Base-by-base conservation (phyloP, 257 asterid genomes). In the Coffea eugenioides region DNA sequence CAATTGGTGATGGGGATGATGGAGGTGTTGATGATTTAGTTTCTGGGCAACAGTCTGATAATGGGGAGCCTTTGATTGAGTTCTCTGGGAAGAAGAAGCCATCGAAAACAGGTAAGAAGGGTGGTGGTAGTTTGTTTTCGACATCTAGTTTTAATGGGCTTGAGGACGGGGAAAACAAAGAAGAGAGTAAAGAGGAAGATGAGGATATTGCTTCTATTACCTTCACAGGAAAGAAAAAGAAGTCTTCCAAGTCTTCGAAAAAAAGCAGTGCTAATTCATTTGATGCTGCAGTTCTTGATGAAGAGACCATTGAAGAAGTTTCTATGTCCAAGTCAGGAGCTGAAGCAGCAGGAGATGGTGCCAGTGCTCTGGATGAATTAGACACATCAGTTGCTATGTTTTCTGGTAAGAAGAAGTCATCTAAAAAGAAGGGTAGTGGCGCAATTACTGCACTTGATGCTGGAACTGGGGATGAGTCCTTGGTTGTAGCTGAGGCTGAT, bases 401-500 rank as follows among this genome's bases (percentile, higher is more conserved):
- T 83, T 90, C 97, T 56, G 98, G 98, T 39, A 95, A 93, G 80
- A 95, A 90, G 91, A 95, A 93, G 83, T 85, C 97, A 7, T 90
- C 97, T 68, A 93, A 87, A 86, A 92, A 93, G 93, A 91, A 89
- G 88, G 88, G 77, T 85, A 75, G 46, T 27, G 80, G 67, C 86
- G 83, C 80, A 43, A 81, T 81, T 74, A 64, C 83, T 81, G 84
- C 86, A 12, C 64, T 65, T 34, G 93, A 82, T 45, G 73, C 71
- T 74, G 93, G 79, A 46, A 56, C 46, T 20, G 80, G 76, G 15
- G 90, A 88, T 80, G 77, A 78, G 15, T 71, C 91, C 25, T 66
- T 90, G 5, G 80, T 83, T 75, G 67, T 74, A 75, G 76, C 71
- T 79, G 89, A 86, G 77, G 82, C 71, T 39, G 83, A 81, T 54